phyloP scores from a whole-genome alignment of 1,284 basidiomycete species.

The Cerioporus squamosus region DNA sequence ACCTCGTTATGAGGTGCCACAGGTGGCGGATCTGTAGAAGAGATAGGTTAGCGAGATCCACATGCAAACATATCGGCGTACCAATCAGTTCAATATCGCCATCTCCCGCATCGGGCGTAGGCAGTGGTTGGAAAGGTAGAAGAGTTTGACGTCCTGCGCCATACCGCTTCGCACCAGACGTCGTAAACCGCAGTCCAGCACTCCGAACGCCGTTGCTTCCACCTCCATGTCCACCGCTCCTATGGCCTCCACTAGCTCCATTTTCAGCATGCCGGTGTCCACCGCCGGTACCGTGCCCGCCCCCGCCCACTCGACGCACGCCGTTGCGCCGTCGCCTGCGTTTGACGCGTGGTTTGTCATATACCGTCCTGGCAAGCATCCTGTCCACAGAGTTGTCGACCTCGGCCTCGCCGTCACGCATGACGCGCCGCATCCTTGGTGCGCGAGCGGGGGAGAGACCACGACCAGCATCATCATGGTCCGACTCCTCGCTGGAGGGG shows the following conservation, averaged over 20 bases:
- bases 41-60: not conserved
- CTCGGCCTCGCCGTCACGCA: constrained; percentile 17
- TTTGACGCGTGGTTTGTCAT: not conserved
- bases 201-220: not conserved
- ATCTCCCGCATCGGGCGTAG: not conserved
- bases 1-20: constrained; percentile 1
- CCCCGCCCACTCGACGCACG: not conserved
- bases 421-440: not conserved
- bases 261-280: not conserved
- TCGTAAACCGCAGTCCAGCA: constrained; percentile 10
- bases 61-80: not conserved
- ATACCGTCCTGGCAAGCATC: constrained; percentile 30
- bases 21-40: not conserved
- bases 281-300: constrained; percentile 2
- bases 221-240: constrained; percentile 1
- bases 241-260: not conserved
- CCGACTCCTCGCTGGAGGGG: not conserved
- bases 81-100: not conserved
- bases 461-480: constrained; percentile 7
- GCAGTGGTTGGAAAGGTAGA: constrained; percentile 18
- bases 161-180: constrained; percentile 16
- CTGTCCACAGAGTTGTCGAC: constrained; percentile 32
- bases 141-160: constrained; percentile 22
- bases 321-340: not conserved
- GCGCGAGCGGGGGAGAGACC: not conserved